These are phyloP conservation scores for Penicillium ochrochloron DNA, from an alignment of 495 filamentous ascomycete species.

Conservation along the genomic window DNA sequence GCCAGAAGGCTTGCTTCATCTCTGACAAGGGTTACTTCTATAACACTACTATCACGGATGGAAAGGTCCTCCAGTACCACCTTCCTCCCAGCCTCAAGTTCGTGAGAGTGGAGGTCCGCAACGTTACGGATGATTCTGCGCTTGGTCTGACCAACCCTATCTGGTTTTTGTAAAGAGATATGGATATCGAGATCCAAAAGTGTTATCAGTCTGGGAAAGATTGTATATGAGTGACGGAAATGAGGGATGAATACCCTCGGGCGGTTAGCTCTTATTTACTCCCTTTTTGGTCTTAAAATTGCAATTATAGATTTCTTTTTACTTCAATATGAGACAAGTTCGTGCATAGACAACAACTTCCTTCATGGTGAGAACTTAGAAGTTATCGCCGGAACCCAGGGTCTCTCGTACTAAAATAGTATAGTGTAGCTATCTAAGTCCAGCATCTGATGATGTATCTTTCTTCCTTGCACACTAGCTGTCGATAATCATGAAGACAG, in stretches of 20 bases:
- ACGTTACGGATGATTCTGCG: neutral
- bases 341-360: neutral
- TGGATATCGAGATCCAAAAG: no score
- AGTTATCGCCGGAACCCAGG: neutral
- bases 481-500: neutral
- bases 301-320: neutral
- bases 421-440: no score
- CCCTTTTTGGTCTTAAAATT: neutral
- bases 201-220: no score
- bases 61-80: neutral
- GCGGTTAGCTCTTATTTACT: neutral
- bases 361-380: neutral
- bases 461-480: neutral
- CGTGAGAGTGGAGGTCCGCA: conserved; percentile 2
- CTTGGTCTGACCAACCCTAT: conserved; percentile 4
- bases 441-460: neutral
- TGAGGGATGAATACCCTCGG: no score
- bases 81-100: neutral
- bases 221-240: no score
- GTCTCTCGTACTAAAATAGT: no score
- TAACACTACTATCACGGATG: conserved; percentile 4
- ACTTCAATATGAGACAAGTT: no score
- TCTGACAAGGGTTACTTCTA: conserved; percentile 8
- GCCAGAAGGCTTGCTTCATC: conserved; percentile 5
- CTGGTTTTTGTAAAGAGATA: neutral